Base-by-base conservation (phyloP, 108 stramenopile species). In the Fragilaria crotonensis region DNA sequence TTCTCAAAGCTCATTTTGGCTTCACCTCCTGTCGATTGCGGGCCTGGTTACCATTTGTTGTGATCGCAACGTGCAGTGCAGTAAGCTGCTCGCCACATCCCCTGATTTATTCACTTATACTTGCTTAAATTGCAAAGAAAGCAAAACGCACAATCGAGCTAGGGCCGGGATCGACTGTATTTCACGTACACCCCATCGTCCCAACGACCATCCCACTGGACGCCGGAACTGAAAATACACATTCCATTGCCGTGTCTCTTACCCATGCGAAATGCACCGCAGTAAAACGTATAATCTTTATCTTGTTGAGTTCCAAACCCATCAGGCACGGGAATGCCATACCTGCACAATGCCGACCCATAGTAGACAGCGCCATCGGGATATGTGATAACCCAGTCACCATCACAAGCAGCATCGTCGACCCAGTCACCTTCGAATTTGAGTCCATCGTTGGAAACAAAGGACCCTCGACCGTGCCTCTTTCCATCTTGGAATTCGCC, bases 401-500 rank as follows among this genome's bases (percentile, higher is more conserved):
- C 72, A 68, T 68, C 67, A 1, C 55, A 23, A 1, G 67, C 62
- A 4, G 54, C 50, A 21, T 52, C 67, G 58, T 73, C 58, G 11
- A 64, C 50, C 67, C 67, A 73, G 25, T 63, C 67, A 22, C 72
- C 72, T 52, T 72, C 71, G n/a, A 67, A 44, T 44, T 63, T 63
- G 3, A 63, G 30, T n/a, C n/a, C n/a, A n/a, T n/a, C n/a, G n/a
- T n/a, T n/a, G n/a, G n/a, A n/a, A n/a, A n/a, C n/a, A n/a, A n/a
- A n/a, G 7, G n/a, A 19, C 19, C 49, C 49, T 7, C 20, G 20
- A 14, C 49, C 49, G 20, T 51, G 49, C 7, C 49, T 11, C 11
- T 19, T 14, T 51, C 49, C 49, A 20, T 51, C 20, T 11, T 19
- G 7, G 49, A 51, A 51, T 7, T 19, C n/a, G 7, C 49, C 49